A percentile compares a stretch with the other conserved stretches of the same genome.
Evolutionary conservation across 352 stramenopile species (phyloP).

Genomic region (Labyrinthula sp.): DNA sequence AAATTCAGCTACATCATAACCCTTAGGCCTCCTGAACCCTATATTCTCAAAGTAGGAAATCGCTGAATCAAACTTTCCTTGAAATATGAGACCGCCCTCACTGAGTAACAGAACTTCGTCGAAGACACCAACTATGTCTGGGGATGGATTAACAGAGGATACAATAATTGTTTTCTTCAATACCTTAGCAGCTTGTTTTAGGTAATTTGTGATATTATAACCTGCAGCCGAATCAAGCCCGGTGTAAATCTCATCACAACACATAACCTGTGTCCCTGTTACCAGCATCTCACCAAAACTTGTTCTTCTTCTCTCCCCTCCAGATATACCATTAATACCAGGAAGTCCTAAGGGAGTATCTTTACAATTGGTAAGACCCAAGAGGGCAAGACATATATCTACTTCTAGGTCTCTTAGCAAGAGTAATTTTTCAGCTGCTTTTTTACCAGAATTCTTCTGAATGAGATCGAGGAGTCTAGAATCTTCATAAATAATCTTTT

Average conservation of each 20-base stretch:
- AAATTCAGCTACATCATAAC: slow-evolving; percentile 66
- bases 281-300: slow-evolving; percentile 71
- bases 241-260: slow-evolving; percentile 71
- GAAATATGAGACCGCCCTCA: slow-evolving; percentile 70
- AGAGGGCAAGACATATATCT: slow-evolving; percentile 47
- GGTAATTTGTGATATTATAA: slow-evolving; percentile 60
- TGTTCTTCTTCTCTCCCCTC: slow-evolving; percentile 62
- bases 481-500: not conserved
- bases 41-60: slow-evolving; percentile 41
- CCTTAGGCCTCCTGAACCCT: slow-evolving; percentile 39
- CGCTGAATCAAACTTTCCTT: slow-evolving; percentile 47
- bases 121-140: slow-evolving; percentile 74
- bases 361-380: slow-evolving; percentile 59
- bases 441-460: slow-evolving; percentile 6
- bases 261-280: slow-evolving; percentile 45
- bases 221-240: slow-evolving; percentile 68
- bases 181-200: slow-evolving; percentile 37
- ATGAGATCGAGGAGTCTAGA: not conserved
- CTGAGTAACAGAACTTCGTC: slow-evolving; percentile 79
- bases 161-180: slow-evolving; percentile 31
- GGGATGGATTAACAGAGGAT: slow-evolving; percentile 50
- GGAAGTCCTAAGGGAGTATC: slow-evolving; percentile 73
- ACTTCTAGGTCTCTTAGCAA: slow-evolving; percentile 34
- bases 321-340: slow-evolving; percentile 57
- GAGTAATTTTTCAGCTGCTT: slow-evolving; percentile 1